These are phyloP conservation scores for Narthecium ossifragum DNA, from an alignment of 106 monocot genomes.

Conservation along the genomic window DNA sequence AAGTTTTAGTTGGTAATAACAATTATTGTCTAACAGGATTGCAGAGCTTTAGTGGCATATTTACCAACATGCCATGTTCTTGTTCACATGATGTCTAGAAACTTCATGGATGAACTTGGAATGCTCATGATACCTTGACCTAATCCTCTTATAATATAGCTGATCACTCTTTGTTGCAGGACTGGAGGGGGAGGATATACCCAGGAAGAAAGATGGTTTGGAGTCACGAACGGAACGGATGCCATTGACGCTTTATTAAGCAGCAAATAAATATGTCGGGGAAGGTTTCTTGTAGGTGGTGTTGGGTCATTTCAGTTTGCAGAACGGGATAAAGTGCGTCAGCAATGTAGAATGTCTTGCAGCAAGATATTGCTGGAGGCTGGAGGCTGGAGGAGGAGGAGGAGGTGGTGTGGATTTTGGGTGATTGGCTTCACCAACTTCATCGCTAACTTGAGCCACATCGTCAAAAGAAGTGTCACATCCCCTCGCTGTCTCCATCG, in stretches of 20 bases:
- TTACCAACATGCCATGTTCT: too few relatives aligned
- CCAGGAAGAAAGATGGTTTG: neutral
- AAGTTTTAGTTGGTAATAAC: conserved; percentile 8
- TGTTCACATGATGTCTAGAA: too few relatives aligned
- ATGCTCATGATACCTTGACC: too few relatives aligned
- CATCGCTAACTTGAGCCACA: conserved; percentile 16
- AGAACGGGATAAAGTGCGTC: neutral
- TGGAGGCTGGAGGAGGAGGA: conserved; percentile 3
- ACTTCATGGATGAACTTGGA: too few relatives aligned
- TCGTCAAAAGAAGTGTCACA: conserved; percentile 1
- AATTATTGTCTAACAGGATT: neutral
- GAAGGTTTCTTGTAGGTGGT: conserved; percentile 1
- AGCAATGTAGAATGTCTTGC: conserved; percentile 1
- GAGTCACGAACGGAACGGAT: neutral
- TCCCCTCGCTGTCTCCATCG: conserved; percentile 6
- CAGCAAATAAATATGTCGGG: neutral
- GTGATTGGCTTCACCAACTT: conserved; percentile 34
- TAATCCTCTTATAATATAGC: neutral
- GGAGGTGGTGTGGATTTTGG: conserved; percentile 17
- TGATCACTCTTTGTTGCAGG: neutral
- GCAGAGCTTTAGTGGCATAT: too few relatives aligned
- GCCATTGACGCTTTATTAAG: neutral
- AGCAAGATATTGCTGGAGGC: too few relatives aligned
- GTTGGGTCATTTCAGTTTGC: neutral
- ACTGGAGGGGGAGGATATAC: too few relatives aligned